phyloP scores from a whole-genome alignment of 2,329 filamentous ascomycete species.

The Pseudogymnoascus sp. region DNA sequence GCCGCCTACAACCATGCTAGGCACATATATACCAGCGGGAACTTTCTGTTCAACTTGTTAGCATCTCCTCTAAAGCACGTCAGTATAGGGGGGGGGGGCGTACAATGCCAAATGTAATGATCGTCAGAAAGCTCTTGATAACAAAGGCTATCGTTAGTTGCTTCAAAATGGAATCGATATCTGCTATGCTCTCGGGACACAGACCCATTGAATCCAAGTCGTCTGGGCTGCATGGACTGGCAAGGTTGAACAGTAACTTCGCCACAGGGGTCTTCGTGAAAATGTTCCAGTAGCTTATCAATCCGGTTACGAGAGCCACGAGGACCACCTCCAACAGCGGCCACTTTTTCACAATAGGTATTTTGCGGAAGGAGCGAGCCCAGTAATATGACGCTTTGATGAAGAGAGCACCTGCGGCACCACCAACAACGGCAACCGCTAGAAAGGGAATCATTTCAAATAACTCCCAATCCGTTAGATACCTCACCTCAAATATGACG shows the following conservation, averaged over 20 bases:
- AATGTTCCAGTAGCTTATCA: conserved; percentile 88
- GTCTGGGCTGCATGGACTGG: conserved; percentile 73
- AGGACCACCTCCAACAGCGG: conserved; percentile 82
- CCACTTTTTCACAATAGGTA: conserved; percentile 69
- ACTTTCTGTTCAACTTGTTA: conserved; percentile 53
- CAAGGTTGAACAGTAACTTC: conserved; percentile 82
- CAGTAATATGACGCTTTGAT: conserved; percentile 91
- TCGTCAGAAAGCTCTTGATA: conserved; percentile 81
- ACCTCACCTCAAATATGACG: conserved; percentile 90
- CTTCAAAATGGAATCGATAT: conserved; percentile 69
- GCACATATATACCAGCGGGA: conserved; percentile 93
- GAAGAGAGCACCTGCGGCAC: conserved; percentile 78
- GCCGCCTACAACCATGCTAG: conserved; percentile 96
- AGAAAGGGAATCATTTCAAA: conserved; percentile 86
- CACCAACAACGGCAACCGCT: conserved; percentile 77
- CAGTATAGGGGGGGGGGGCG: conserved; percentile 21
- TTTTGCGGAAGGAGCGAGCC: conserved; percentile 80
- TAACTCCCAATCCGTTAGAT: conserved; percentile 82
- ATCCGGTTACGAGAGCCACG: conserved; percentile 74
- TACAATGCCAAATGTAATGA: conserved; percentile 83
- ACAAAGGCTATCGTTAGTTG: conserved; percentile 72
- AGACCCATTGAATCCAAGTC: conserved; percentile 60
- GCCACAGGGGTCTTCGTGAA: conserved; percentile 85
- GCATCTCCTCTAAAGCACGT: not conserved
- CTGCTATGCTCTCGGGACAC: conserved; percentile 62